Base-by-base conservation (phyloP, 768 basidiomycete genomes). In the Amanita exitialis region DNA sequence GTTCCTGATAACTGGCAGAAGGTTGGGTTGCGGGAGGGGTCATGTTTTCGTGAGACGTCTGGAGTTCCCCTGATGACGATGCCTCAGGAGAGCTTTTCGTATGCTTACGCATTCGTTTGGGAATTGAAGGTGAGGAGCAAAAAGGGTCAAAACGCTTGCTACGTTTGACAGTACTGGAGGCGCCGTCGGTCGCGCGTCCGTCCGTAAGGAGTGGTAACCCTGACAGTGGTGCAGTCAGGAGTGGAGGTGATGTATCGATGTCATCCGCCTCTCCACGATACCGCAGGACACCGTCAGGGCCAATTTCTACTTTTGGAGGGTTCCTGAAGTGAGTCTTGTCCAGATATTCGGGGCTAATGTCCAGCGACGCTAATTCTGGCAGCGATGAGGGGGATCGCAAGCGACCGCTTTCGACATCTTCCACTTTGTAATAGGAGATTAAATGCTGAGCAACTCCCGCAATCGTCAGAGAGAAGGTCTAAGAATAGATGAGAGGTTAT, bases 391-490 rank as follows among this genome's bases (percentile, higher is more conserved):
- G 94, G 0, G 87, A 77, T 32, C 91, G 83, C 10, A 98, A 79
- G 27, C 90, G 84, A 12, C 93, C 94, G 43, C 81, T 80, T 51
- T 89, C 79, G 25, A 96, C 91, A 63, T 98, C 95, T 54, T 90
- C 85, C 48, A 94, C 77, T 58, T 83, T 85, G 73, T 96, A 97
- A 70, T 97, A 97, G 4, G 91, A 93, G 46, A 97, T 89, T 50
- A 96, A 77, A 64, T 96, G 94, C 61, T 96, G 92, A 1, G 90
- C 77, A 32, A 86, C 86, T 21, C 89, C 90, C 50, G 75, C 76
- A 53, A 93, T 90, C 18, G 83, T 83, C 51, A 96, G 71, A 9
- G 93, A 95, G 64, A 96, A 93, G 7, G 93, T 95, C 92, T 95
- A 63, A 25, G 49, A 21, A 48, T 49, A 44, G 44, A 18, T 42